These are phyloP conservation scores for Eimeria acervulina DNA, from an alignment of 169 alveolate genomes.

Conservation along the genomic window DNA sequence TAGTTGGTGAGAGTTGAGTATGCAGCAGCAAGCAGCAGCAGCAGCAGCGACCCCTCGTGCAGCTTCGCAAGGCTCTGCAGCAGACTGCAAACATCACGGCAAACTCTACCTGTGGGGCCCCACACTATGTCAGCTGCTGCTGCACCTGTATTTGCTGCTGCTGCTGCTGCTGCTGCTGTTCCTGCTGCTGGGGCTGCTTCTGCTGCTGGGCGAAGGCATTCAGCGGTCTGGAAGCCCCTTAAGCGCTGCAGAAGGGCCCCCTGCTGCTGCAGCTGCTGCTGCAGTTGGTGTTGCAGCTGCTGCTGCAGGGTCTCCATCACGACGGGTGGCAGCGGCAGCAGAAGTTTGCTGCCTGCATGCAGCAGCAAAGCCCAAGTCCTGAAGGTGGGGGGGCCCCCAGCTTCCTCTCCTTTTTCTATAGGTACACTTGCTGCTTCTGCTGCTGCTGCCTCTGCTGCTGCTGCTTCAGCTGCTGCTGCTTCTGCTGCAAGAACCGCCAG, in stretches of 20 bases:
- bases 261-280: conserved; percentile 5
- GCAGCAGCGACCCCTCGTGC: too few species aligned
- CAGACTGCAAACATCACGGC: neutral
- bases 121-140: too few species aligned
- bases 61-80: conserved; percentile 32
- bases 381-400: too few species aligned
- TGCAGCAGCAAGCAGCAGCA: too few species aligned
- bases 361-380: neutral
- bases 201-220: neutral
- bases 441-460: neutral
- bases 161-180: too few species aligned
- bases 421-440: neutral
- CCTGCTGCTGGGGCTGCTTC: too few species aligned
- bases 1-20: neutral
- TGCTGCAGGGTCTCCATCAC: neutral
- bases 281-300: conserved; percentile 1
- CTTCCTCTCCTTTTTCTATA: too few species aligned
- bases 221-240: neutral
- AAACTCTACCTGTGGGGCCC: neutral
- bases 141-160: too few species aligned
- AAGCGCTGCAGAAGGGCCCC: neutral
- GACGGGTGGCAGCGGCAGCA: neutral
- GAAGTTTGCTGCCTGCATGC: neutral
- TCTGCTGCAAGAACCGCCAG: too few species aligned
- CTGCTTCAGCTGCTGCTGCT: too few species aligned